Base-by-base conservation (phyloP, 2,329 filamentous ascomycete genomes). In the Neospermospora avenae region DNA sequence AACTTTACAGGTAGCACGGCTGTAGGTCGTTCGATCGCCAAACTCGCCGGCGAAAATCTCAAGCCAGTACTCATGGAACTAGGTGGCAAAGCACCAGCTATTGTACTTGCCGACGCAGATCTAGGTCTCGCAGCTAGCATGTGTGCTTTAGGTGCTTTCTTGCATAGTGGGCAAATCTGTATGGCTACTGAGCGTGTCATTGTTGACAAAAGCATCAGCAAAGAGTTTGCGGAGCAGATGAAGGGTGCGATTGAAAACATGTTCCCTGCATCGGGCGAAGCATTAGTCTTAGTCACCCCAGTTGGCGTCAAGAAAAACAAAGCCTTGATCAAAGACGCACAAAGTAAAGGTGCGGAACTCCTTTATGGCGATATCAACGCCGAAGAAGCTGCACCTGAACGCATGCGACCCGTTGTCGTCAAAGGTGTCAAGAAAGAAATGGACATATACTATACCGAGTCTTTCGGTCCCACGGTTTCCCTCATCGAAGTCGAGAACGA, bases 1-100 rank as follows among this genome's bases (percentile, higher is more conserved):
- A 95, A 91, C 76, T 96, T 96, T 74, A 96, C 91, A 0, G 91
- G 91, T 35, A 89, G 84, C 69, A 92, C 90, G 0, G 73, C 74
- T 0, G 87, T 95, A 0, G 91, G 91, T 0, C 81, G 84, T 34
- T 87, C 91, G 70, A 85, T 96, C 59, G 88, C 84, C 10, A 78
- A 80, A 20, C 80, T 84, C 8, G 89, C 89, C 0, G 91, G 88
- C 28, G 84, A 88, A 71, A 77, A 88, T 67, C 78, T 95, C 42
- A 96, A 96, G 78, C 91, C 90, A 0, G 81, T 89, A 0, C 77
- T 96, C 1, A 81, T 96, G 69, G 91, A 96, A 74, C 79, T 96
- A 0, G 91, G 92, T 3, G 91, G 91, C 48, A 96, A 96, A 74
- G 88, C 89, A 0, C 85, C 85, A 0, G 86, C 89, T 2, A 87